Evolutionary conservation across 306 rosid species (phyloP).

Genomic region (Medicago lupulina): DNA sequence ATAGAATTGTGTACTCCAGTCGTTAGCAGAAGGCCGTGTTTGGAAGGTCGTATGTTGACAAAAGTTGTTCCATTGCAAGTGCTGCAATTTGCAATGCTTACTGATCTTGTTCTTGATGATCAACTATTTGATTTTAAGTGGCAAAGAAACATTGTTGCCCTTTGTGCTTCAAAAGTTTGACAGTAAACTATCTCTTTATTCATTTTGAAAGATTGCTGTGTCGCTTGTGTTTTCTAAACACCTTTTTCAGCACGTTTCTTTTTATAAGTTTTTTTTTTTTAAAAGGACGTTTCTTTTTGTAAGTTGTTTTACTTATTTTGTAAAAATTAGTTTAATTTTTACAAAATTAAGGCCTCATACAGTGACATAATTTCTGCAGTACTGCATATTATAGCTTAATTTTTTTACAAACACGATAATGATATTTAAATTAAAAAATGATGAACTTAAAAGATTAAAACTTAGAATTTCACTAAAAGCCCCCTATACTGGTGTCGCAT

Average conservation of each 20-base stretch:
- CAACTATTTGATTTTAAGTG: constrained; percentile 22
- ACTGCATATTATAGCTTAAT: not conserved
- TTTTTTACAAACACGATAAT: not conserved
- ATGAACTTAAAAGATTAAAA: no score
- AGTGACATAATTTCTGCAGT: not conserved
- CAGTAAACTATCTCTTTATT: not conserved
- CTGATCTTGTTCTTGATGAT: constrained; percentile 22
- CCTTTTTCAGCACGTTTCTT: not conserved
- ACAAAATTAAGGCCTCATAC: not conserved
- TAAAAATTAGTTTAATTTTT: not conserved
- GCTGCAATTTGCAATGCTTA: constrained; percentile 35
- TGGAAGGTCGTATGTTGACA: constrained; percentile 29
- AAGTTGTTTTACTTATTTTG: not conserved
- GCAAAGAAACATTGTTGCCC: not conserved
- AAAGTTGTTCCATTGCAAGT: constrained; percentile 31
- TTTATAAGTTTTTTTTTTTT: not conserved
- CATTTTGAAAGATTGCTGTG: not conserved
- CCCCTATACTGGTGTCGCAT: no score
- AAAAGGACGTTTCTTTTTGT: not conserved
- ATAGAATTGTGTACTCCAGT: constrained; percentile 21
- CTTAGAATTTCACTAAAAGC: no score
- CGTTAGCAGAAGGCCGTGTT: constrained; percentile 14
- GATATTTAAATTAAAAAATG: no score
- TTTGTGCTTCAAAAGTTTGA: constrained; percentile 12
- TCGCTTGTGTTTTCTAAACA: not conserved